Percentiles rank a stretch among this genome's conserved stretches.
phyloP scores from a whole-genome alignment of 441 rosid genomes.

The Populus trichocarpa region DNA sequence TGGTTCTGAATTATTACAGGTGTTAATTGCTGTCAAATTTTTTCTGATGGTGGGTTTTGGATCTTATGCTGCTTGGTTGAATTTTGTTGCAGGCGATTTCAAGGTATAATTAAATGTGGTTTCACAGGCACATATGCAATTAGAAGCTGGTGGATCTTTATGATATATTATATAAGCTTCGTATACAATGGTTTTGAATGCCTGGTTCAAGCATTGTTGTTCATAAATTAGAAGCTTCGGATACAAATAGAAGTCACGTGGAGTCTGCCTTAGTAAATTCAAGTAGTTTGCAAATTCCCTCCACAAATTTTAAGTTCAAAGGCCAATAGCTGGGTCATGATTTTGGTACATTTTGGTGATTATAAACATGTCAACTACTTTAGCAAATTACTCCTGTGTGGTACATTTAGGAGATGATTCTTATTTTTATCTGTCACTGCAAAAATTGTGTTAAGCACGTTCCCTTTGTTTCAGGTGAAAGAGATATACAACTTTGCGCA shows the following conservation, averaged over 20 bases:
- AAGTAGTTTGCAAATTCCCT: not conserved
- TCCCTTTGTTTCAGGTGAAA: slow-evolving; percentile 51
- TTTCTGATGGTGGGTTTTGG: slow-evolving; percentile 39
- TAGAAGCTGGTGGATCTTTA: slow-evolving; percentile 17
- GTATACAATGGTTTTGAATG: slow-evolving; percentile 7
- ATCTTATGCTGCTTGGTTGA: slow-evolving; percentile 36
- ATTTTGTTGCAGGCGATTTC: slow-evolving; percentile 49
- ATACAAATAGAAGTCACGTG: not conserved
- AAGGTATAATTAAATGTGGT: slow-evolving; percentile 41
- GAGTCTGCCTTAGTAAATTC: slow-evolving; percentile 9
- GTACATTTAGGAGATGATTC: not conserved
- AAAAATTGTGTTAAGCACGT: not conserved
- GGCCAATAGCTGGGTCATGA: not conserved
- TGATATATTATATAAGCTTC: not conserved
- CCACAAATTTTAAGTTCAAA: not conserved
- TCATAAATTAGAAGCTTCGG: no score
- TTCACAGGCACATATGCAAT: slow-evolving; percentile 17
- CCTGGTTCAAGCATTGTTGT: not conserved
- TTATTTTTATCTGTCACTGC: not conserved
- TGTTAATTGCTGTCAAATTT: slow-evolving; percentile 29
- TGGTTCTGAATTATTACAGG: slow-evolving; percentile 43
- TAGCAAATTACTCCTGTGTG: not conserved
- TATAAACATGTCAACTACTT: not conserved
- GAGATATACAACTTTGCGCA: slow-evolving; percentile 88
- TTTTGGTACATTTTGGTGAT: not conserved